A percentile compares a stretch with the other conserved stretches of the same genome.
Conservation (phyloP, 2,329 filamentous ascomycete species). For the Ophiosphaerella korrae region DNA sequence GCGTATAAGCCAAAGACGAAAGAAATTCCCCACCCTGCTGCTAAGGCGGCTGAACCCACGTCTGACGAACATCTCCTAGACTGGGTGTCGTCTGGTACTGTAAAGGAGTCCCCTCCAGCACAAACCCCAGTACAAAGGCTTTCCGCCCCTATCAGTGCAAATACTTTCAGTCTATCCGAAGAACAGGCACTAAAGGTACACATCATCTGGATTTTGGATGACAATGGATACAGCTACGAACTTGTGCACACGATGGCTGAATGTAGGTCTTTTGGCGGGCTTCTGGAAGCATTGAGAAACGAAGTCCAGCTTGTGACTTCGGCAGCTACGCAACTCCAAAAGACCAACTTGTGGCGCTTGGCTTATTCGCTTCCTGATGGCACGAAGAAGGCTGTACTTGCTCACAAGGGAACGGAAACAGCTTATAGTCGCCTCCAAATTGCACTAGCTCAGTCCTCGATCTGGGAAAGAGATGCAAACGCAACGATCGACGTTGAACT, state of each 20-base stretch:
- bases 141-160: background rate
- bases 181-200: constrained; percentile 11
- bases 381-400: constrained; percentile 9
- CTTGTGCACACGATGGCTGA: constrained; percentile 9
- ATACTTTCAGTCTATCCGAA: constrained; percentile 7
- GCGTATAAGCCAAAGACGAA: too few relatives aligned
- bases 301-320: constrained; percentile 6
- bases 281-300: constrained; percentile 5
- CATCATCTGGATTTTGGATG: constrained; percentile 11
- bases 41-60: too few relatives aligned
- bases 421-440: constrained; percentile 13
- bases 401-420: constrained; percentile 9
- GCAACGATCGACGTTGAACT: background rate
- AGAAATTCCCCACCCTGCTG: too few relatives aligned
- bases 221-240: constrained; percentile 9
- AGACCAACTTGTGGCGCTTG: constrained; percentile 13
- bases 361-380: constrained; percentile 7
- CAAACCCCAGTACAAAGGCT: too few relatives aligned
- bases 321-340: constrained; percentile 3
- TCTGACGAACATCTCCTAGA: too few relatives aligned
- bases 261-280: constrained; percentile 10
- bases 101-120: too few relatives aligned
- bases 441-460: constrained; percentile 4
- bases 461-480: background rate
- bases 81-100: too few relatives aligned